Evolutionary conservation across 108 stramenopile species (phyloP).

Genomic region (Asterionellopsis glacialis): DNA sequence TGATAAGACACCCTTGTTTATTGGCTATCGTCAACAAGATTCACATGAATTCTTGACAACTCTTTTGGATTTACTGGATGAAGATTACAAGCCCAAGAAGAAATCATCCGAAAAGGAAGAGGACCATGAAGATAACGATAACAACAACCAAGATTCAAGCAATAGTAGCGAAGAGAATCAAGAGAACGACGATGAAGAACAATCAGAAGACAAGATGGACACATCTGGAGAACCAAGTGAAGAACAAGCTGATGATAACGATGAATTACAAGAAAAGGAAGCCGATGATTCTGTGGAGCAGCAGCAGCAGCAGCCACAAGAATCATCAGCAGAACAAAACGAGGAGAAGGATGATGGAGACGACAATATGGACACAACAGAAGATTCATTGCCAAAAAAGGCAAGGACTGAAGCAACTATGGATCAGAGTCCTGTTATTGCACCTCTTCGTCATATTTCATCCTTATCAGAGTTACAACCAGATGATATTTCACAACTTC

Average conservation of each 20-base stretch:
- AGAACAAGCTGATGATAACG: background rate
- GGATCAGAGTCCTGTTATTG: background rate
- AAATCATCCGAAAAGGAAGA: conserved; percentile 4
- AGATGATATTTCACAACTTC: conserved; percentile 9
- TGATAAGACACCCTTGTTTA: conserved; percentile 36
- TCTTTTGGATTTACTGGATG: conserved; percentile 51
- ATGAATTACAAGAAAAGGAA: conserved; percentile 8
- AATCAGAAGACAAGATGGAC: conserved; percentile 10
- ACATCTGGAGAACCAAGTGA: background rate
- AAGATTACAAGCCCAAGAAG: conserved; percentile 30
- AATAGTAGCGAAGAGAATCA: conserved; percentile 11
- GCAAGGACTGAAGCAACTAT: background rate
- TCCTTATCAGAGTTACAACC: background rate
- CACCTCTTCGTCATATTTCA: background rate
- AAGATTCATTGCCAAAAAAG: conserved; percentile 4
- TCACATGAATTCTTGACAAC: conserved; percentile 61
- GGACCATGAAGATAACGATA: background rate
- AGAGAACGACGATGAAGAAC: conserved; percentile 2
- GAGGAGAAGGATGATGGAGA: background rate
- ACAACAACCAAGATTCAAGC: conserved; percentile 11
- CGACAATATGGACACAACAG: background rate
- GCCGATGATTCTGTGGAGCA: conserved; percentile 1
- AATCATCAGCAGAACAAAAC: background rate
- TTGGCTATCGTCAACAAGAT: conserved; percentile 55
- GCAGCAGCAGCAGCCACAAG: conserved; percentile 7